phyloP scores from a whole-genome alignment of 73 alveolate species.

The Durusdinium trenchii region DNA sequence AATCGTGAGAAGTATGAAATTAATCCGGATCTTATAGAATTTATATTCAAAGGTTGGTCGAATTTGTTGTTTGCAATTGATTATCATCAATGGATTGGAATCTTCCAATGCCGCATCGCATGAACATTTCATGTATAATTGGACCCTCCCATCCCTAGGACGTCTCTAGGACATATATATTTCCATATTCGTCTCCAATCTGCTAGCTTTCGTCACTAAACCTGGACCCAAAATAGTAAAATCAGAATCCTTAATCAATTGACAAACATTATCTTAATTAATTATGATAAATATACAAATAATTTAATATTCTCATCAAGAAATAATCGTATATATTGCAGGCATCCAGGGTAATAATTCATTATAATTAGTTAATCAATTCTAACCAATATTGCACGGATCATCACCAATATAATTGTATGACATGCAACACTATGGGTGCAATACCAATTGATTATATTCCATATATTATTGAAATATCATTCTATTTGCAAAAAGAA shows the following conservation, averaged over 20 bases:
- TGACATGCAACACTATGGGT: too few species aligned
- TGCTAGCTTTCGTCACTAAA: not conserved
- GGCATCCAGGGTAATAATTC: not conserved
- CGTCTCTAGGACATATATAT: too few species aligned
- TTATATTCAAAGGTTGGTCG: not conserved
- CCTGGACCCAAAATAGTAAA: not conserved
- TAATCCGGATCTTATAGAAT: not conserved
- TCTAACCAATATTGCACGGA: not conserved
- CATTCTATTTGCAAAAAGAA: not conserved
- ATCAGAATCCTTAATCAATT: not conserved
- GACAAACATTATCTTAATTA: not conserved
- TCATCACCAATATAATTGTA: not conserved
- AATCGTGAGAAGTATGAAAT: too few species aligned
- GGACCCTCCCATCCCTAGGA: not conserved
- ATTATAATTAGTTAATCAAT: not conserved
- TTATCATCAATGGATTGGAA: not conserved
- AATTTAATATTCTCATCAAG: not conserved
- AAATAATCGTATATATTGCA: not conserved
- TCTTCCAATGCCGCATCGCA: not conserved
- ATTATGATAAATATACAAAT: not conserved
- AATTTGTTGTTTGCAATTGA: not conserved
- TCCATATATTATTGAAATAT: not conserved
- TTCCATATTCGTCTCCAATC: not conserved
- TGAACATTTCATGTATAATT: not conserved
- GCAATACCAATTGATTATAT: not conserved